A percentile compares a stretch with the other conserved stretches of the same genome.
Evolutionary conservation across 2,329 filamentous ascomycete species (phyloP).

Genomic region (Talaromyces funiculosus): DNA sequence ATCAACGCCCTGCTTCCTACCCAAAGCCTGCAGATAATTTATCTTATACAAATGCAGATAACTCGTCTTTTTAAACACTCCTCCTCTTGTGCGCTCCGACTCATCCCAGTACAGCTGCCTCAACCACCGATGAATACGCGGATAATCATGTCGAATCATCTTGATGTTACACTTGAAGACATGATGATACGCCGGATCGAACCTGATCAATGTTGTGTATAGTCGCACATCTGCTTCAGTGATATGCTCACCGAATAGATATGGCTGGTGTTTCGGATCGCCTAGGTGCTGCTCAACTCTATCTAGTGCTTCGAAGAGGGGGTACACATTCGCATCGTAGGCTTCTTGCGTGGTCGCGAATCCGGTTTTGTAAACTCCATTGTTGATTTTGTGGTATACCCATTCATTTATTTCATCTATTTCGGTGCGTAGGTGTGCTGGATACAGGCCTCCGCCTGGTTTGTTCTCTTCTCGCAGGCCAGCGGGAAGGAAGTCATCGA

Average conservation of each 20-base stretch:
- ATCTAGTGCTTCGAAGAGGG: conserved; percentile 69
- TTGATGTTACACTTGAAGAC: conserved; percentile 71
- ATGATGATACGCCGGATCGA: conserved; percentile 69
- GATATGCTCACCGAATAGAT: conserved; percentile 64
- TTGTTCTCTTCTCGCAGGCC: conserved; percentile 51
- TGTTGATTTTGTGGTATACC: conserved; percentile 61
- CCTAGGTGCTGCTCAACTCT: conserved; percentile 63
- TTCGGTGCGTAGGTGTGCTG: conserved; percentile 51
- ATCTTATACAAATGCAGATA: conserved; percentile 35
- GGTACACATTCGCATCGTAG: conserved; percentile 64
- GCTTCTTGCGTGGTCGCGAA: conserved; percentile 73
- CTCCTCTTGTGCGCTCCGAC: conserved; percentile 35
- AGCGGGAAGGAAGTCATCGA: conserved; percentile 60
- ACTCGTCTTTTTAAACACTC: conserved; percentile 42
- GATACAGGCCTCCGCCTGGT: conserved; percentile 58
- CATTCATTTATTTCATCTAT: conserved; percentile 73
- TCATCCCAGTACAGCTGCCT: conserved; percentile 45
- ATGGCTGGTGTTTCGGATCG: conserved; percentile 50
- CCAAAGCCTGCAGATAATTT: conserved; percentile 19
- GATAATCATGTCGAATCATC: conserved; percentile 58
- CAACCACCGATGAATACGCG: conserved; percentile 43
- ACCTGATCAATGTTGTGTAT: conserved; percentile 61
- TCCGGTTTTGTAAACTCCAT: conserved; percentile 56
- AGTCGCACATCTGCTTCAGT: conserved; percentile 75
- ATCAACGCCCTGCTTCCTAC: neutral